These are phyloP conservation scores for Candida rishiriensis DNA, from an alignment of 805 yeast genomes.

Conservation along the genomic window DNA sequence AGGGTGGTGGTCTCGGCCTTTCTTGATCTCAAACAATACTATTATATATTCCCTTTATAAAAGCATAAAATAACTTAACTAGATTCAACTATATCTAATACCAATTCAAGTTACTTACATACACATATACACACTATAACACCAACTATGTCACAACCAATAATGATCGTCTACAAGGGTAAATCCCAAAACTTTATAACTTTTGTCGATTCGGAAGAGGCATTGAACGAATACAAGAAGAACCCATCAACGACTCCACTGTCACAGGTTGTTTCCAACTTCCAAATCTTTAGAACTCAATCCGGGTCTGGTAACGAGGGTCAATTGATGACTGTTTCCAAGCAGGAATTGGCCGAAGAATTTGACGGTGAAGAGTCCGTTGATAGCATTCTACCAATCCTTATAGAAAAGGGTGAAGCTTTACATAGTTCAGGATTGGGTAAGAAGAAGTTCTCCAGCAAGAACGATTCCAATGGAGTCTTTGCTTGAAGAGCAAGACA, in stretches of 20 bases:
- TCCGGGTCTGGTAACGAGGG: constrained; percentile 70
- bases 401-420: constrained; percentile 56
- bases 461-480: constrained; percentile 42
- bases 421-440: constrained; percentile 32
- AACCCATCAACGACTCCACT: constrained; percentile 56
- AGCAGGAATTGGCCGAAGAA: constrained; percentile 57
- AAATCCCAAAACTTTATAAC: constrained; percentile 57
- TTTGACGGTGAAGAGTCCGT: constrained; percentile 58
- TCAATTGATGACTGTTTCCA: constrained; percentile 65
- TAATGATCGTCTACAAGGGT: constrained; percentile 64
- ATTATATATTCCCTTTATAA: no score
- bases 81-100: no score
- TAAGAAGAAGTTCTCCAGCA: constrained; percentile 25
- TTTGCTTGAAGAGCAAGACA: no score
- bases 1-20: no score
- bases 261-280: constrained; percentile 56
- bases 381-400: constrained; percentile 48
- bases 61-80: no score
- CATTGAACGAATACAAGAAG: constrained; percentile 42
- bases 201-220: constrained; percentile 53
- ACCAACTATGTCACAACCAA: constrained; percentile 20
- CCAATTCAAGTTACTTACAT: no score
- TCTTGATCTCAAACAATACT: no score
- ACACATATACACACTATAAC: no score
- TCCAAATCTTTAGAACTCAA: constrained; percentile 58